These are phyloP conservation scores for Apiospora malaysiana DNA, from an alignment of 2,329 filamentous ascomycete genomes.

Conservation along the genomic window DNA sequence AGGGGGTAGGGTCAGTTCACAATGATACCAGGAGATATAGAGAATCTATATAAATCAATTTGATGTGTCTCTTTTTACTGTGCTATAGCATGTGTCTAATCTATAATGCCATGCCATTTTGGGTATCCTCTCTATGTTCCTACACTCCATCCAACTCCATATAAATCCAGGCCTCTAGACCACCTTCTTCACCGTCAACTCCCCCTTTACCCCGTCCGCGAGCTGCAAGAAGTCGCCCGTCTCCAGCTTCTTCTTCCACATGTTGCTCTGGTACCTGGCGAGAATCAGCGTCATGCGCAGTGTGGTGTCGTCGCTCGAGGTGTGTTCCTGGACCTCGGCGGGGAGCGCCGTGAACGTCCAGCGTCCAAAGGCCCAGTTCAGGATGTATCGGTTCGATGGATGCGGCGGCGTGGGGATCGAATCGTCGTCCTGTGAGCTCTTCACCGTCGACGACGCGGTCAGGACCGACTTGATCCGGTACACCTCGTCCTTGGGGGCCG, in stretches of 20 bases:
- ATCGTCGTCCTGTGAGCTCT: conserved; percentile 57
- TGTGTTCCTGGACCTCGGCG: conserved; percentile 51
- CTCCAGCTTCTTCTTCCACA: conserved; percentile 45
- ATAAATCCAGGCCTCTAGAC: conserved; percentile 37
- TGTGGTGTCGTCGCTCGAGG: conserved; percentile 59
- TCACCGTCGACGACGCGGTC: conserved; percentile 51
- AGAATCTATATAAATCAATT: background rate
- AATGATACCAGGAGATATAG: background rate
- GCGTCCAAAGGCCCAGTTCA: conserved; percentile 97
- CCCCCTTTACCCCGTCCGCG: conserved; percentile 51
- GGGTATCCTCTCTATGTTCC: conserved; percentile 14
- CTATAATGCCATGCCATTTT: background rate
- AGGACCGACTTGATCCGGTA: conserved; percentile 88
- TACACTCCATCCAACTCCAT: conserved; percentile 4
- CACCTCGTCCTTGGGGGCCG: conserved; percentile 88
- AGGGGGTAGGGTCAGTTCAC: background rate
- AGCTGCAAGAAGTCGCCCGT: conserved; percentile 59
- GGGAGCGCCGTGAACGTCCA: conserved; percentile 84
- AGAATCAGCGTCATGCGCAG: conserved; percentile 73
- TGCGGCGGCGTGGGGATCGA: conserved; percentile 39
- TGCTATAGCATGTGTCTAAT: background rate
- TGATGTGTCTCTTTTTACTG: background rate
- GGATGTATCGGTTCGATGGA: conserved; percentile 69
- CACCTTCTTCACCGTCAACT: conserved; percentile 59
- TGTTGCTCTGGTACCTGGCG: conserved; percentile 28